Evolutionary conservation across 2,329 filamentous ascomycete species (phyloP), one percentile per base, ranked within the genome.

Genomic region (Aspergillus pseudoglaucus): DNA sequence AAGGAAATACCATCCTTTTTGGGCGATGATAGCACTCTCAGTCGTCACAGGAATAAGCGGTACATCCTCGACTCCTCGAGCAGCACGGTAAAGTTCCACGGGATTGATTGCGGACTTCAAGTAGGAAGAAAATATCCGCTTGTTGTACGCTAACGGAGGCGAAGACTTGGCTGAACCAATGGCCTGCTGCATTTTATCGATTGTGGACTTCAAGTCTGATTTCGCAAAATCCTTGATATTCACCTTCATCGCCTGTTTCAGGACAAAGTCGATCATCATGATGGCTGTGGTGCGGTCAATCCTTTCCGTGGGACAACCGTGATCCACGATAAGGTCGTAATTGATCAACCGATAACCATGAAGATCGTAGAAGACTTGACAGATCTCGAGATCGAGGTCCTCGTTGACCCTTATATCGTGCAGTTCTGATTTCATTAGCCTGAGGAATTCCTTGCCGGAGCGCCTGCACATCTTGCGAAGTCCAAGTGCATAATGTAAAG

Each of bases 221-320:
- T 95, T 97, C 14, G 90, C 81, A 15, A 97, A 72, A 55, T 97
- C 93, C 60, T 91, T 95, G 73, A 95, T 87, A 18, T 88, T 84
- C 75, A 96, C 85, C 52, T 87, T 84, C 44, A 85, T 84, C 2
- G 88, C 88, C 49, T 96, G 82, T 32, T 81, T 75, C 61, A 94
- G 85, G 33, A 97, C 81, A 60, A 90, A 87, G 52, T 95, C 87
- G 9, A 95, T 82, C 42, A 96, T 78, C 53, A 86, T 83, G 59
- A 90, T 78, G 0, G 90, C 90, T 49, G 88, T 88, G 33, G 82
- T 79, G 57, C 84, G 85, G 63, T 95, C 90, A 1, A 97, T 75
- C 49, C 83, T 83, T 58, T 95, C 87, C 0, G 81, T 69, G 0
- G 82, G 79, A 59, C 90, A 95, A 18, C 82, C 83, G 63, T 97